Evolutionary conservation across 176 grass and related monocot species (phyloP), one percentile per base, ranked within the genome.

Genomic region (Bonia amplexicaulis): DNA sequence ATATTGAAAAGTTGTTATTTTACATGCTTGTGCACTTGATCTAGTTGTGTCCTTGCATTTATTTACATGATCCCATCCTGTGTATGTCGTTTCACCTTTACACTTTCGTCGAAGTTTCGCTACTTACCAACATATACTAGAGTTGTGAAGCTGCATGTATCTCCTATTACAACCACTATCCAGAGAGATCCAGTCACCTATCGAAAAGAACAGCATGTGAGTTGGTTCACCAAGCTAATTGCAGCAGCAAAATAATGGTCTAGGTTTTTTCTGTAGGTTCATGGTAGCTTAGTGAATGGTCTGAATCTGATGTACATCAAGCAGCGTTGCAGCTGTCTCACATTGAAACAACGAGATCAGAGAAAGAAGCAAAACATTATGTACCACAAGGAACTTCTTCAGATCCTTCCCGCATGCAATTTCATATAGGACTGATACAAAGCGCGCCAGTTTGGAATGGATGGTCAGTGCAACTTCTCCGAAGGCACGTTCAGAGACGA

Each of bases 401-500:
- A 99, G 91, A 59, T 99, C 91, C 51, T 94, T 99, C 53, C 93
- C 96, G 41, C 88, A 91, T 2, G 96, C 84, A 73, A 99, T 84
- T 44, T 99, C 84, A 44, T 92, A 84, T 17, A 99, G 75, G 51
- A 57, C 41, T 0, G 88, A 81, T 5, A 76, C 74, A 70, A 81
- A 89, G 44, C 69, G 55, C 26, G 73, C 69, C 66, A 96, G 25
- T 79, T 75, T 96, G 66, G 48, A 54, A 57, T 92, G 91, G 20
- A 91, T 78, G 63, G 46, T 81, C 80, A 78, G 72, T 63, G 93
- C 86, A 55, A 69, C 29, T 71, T 99, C 88, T n/a, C 54, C 86
- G 76, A 99, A 94, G 51, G 86, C 85, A 19, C 87, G 63, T 72
- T 99, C 91, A 15, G 90, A 92, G 23, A 92, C 35, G 41, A 99